Conservation (phyloP, 495 filamentous ascomycete species). For the Evernia prunastri region DNA sequence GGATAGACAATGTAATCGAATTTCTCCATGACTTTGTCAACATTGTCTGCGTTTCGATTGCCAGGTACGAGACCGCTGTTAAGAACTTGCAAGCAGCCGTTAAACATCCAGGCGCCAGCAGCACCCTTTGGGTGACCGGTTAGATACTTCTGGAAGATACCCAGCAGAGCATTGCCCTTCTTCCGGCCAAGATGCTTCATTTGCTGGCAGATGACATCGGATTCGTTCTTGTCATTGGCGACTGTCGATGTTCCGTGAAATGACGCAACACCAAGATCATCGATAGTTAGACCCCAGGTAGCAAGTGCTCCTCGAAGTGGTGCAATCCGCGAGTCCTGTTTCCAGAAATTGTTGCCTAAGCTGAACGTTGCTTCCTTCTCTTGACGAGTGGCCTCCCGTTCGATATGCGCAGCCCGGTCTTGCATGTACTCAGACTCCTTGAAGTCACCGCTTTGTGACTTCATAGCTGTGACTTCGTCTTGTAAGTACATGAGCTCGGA, state of each 20-base stretch:
- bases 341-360: constrained; percentile 98
- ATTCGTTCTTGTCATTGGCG: constrained; percentile 99
- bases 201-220: constrained; percentile 94
- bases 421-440: constrained; percentile 78
- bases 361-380: constrained; percentile 86
- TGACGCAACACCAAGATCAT: constrained; percentile 88
- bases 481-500: constrained; percentile 87
- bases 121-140: constrained; percentile 99
- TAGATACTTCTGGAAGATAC: constrained; percentile 99
- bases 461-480: constrained; percentile 86
- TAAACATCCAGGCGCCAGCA: constrained; percentile 99
- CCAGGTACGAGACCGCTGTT: constrained; percentile 91
- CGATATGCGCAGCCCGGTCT: constrained; percentile 78
- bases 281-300: constrained; percentile 96
- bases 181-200: constrained; percentile 87
- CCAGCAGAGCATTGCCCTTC: constrained; percentile 92
- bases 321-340: constrained; percentile 84
- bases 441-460: constrained; percentile 63
- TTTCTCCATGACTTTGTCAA: constrained; percentile 91
- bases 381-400: constrained; percentile 81
- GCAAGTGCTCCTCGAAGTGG: constrained; percentile 90
- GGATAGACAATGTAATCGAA: constrained; percentile 98
- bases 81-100: constrained; percentile 90
- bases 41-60: constrained; percentile 97
- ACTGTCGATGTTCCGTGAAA: constrained; percentile 99